Conservation (phyloP, 352 stramenopile species). For the Pythium oligandrum region DNA sequence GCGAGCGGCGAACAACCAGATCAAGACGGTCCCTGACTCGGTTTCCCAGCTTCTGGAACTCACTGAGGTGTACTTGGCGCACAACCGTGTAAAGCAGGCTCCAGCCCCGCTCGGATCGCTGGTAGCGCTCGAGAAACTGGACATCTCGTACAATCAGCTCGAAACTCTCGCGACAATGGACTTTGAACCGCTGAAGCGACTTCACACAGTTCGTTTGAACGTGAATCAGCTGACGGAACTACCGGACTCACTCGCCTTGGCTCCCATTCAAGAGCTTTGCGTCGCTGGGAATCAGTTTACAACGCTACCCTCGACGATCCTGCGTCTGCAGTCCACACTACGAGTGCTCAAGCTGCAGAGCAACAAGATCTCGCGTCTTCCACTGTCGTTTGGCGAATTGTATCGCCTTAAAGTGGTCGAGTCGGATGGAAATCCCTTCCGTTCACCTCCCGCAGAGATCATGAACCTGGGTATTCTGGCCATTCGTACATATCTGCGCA, state of each 20-base stretch:
- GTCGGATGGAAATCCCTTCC: conserved; percentile 72
- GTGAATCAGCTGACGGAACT: conserved; percentile 45
- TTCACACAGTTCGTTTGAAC: conserved; percentile 40
- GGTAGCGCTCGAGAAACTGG: conserved; percentile 28
- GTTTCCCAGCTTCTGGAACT: conserved; percentile 32
- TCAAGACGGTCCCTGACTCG: conserved; percentile 30
- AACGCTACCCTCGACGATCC: conserved; percentile 34
- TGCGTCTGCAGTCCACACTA: conserved; percentile 38
- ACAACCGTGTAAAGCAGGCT: conserved; percentile 44
- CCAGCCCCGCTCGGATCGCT: conserved; percentile 27
- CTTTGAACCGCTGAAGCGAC: conserved; percentile 28
- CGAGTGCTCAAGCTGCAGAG: conserved; percentile 54
- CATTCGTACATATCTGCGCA: conserved; percentile 55
- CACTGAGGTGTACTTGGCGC: conserved; percentile 32
- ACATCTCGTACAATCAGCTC: conserved; percentile 71
- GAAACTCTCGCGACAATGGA: conserved; percentile 34
- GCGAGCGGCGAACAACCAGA: conserved; percentile 40
- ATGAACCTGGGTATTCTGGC: conserved; percentile 43
- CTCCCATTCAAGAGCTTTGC: conserved; percentile 42
- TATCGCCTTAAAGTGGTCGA: conserved; percentile 35
- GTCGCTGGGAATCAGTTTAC: conserved; percentile 57
- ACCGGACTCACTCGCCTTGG: conserved; percentile 29
- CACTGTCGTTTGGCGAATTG: conserved; percentile 51
- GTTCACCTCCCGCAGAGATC: conserved; percentile 56
- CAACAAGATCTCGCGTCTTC: conserved; percentile 62